Conservation (phyloP, 2,329 filamentous ascomycete species). For the Pyrenochaeta sp. region DNA sequence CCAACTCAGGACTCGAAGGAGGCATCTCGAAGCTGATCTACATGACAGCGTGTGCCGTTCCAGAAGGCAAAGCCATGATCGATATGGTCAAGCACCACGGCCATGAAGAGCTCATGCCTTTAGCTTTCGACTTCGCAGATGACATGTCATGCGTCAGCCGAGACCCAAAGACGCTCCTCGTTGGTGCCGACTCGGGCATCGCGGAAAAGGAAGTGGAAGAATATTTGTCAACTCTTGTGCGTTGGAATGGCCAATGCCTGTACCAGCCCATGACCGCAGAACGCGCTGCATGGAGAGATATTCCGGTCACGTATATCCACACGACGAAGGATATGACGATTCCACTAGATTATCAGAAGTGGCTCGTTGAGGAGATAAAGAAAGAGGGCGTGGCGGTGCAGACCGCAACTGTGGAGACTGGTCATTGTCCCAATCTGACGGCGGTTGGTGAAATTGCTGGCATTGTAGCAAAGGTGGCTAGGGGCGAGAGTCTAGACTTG, state of each 20-base stretch:
- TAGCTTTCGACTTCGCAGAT: constrained; percentile 19
- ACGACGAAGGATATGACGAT: constrained; percentile 18
- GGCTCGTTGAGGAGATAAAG: constrained; percentile 13
- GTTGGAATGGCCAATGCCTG: constrained; percentile 18
- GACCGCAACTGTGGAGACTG: constrained; percentile 13
- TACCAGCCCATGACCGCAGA: constrained; percentile 7
- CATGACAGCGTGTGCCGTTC: constrained; percentile 15
- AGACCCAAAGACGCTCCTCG: constrained; percentile 6
- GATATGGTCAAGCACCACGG: constrained; percentile 14
- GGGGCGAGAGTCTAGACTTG: neutral
- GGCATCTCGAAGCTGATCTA: constrained; percentile 23
- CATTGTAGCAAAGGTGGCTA: constrained; percentile 8
- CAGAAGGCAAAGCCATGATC: constrained; percentile 11
- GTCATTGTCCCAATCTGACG: constrained; percentile 21
- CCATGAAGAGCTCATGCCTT: constrained; percentile 15
- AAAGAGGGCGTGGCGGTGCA: constrained; percentile 13
- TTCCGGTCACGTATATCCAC: constrained; percentile 18
- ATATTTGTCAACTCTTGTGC: constrained; percentile 6
- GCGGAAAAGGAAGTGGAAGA: constrained; percentile 10
- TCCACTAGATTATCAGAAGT: constrained; percentile 17
- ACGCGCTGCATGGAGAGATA: constrained; percentile 15
- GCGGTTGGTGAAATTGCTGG: constrained; percentile 9
- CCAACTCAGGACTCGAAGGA: constrained; percentile 2
- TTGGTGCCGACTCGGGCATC: neutral
- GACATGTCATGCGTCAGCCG: constrained; percentile 13